Conservation (phyloP, 768 basidiomycete genomes). For the Austroboletus eburneus region DNA sequence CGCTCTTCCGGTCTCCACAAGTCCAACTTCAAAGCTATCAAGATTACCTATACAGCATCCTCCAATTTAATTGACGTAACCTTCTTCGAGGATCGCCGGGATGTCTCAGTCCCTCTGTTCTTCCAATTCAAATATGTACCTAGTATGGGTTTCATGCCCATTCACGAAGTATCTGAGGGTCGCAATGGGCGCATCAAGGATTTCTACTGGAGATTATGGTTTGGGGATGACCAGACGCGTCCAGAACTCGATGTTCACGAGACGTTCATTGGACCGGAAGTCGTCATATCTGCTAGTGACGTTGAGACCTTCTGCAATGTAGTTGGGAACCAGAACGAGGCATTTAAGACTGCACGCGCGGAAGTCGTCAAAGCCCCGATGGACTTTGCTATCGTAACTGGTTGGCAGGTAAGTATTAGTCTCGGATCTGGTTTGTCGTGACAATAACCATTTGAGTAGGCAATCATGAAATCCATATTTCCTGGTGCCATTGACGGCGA, state of each 20-base stretch:
- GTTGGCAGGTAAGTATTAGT: slow-evolving; percentile 80
- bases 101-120: slow-evolving; percentile 69
- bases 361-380: slow-evolving; percentile 81
- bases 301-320: slow-evolving; percentile 90
- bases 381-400: slow-evolving; percentile 98
- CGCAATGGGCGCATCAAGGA: slow-evolving; percentile 91
- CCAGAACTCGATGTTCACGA: slow-evolving; percentile 78
- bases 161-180: slow-evolving; percentile 81
- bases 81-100: slow-evolving; percentile 79
- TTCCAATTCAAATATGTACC: slow-evolving; percentile 87
- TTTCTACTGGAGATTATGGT: slow-evolving; percentile 99
- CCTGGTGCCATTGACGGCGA: slow-evolving; percentile 89
- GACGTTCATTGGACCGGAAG: slow-evolving; percentile 83
- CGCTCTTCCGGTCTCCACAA: slow-evolving; percentile 77
- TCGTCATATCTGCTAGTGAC: slow-evolving; percentile 68
- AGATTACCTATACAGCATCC: slow-evolving; percentile 55
- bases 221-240: slow-evolving; percentile 76
- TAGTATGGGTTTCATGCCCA: slow-evolving; percentile 83
- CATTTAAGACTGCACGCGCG: slow-evolving; percentile 77
- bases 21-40: slow-evolving; percentile 75
- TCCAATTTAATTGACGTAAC: slow-evolving; percentile 62
- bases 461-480: slow-evolving; percentile 99
- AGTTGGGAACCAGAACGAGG: slow-evolving; percentile 89
- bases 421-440: background rate
- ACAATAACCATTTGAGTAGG: slow-evolving; percentile 43